Base-by-base conservation (phyloP, 1,284 basidiomycete species). In the Cerioporus squamosus region DNA sequence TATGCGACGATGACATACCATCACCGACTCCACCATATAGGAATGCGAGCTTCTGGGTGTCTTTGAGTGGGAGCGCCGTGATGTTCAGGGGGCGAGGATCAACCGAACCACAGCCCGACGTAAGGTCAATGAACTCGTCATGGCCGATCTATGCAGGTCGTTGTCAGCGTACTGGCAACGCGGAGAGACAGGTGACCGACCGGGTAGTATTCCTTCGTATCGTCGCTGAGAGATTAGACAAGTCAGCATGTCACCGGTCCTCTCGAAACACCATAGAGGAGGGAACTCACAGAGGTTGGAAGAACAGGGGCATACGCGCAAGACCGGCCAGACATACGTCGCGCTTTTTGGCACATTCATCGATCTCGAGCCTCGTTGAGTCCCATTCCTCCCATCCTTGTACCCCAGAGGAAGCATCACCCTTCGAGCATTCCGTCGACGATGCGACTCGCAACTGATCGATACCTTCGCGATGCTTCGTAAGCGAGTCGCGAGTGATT, bases 21-120 rank as follows among this genome's bases (percentile, higher is more conserved):
- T 69, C 65, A 17, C 67, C 65, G 3, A 65, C 64, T 15, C 67
- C 66, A 31, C 65, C 66, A 44, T 54, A 66, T 1, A 68, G 51
- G 31, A 67, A 63, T 3, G 61, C 43, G 7, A 67, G 31, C 15
- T 60, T 43, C 10, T 57, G 50, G 29, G 66, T 38, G 18, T 44
- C 43, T 6, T 50, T 40, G 1, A 5, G 1, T 1, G 65, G 18
- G 9, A 65, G 40, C 36, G 33, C 23, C 5, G 55, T 39, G 6
- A 63, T n/a, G 1, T 55, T 43, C n/a, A 66, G 15, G 8, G 61
- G 61, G 9, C 44, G 22, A 10, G 44, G 22, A 14, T 46, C 26
- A 7, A 20, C n/a, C 0, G 53, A n/a, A 8, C 45, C 53, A 56
- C 61, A 68, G 14, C 53, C 60, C 15, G 49, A 44, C 4, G 62